Evolutionary conservation across 2,329 filamentous ascomycete species (phyloP), one percentile per base, ranked within the genome.

Genomic region (Aspergillus alliaceus): DNA sequence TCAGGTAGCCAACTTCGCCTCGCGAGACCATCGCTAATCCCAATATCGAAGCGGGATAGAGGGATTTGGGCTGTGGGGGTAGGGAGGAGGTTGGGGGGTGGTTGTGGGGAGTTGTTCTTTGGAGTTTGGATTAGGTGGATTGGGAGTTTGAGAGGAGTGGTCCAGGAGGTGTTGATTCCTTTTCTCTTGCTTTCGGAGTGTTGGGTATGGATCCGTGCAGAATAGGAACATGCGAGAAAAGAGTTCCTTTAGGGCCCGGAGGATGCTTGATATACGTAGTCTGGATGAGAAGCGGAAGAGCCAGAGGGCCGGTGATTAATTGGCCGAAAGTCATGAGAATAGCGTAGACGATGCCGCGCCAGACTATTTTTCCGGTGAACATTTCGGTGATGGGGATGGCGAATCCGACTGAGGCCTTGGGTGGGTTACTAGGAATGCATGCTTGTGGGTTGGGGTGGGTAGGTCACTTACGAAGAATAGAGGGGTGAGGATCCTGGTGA

Each of bases 1-100:
- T 90, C 42, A 93, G 71, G 59, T 91, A 91, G 0, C 90, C 89
- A 32, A 93, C 90, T 69, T 95, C 90, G 0, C 90, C 90, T n/a
- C 90, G 80, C 0, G 90, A 85, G 0, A 89, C 83, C 90, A 93
- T 93, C 2, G 84, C 84, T 18, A 82, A 77, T 0, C 86, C 86
- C 0, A 93, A 74, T 2, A 93, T 85, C 0, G 82, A 79, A 0
- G 86, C 81, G 0, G 89, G 88, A 59, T 91, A 88, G 1, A 90
- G 74, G 0, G 88, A 91, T 3, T 81, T 72, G 0, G 86, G 83
- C 48, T 82, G 84, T 0, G 75, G 66, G 6, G 75, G 67, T 1
- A 61, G 49, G 15, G 6, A 22, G 7, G 58, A 12, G 20, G 34
- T 25, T n/a, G 20, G 29, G 22, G 25, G 9, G 9, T 8, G 27